Conservation (phyloP, 257 asterid genomes). For the Primulina huaijiensis region DNA sequence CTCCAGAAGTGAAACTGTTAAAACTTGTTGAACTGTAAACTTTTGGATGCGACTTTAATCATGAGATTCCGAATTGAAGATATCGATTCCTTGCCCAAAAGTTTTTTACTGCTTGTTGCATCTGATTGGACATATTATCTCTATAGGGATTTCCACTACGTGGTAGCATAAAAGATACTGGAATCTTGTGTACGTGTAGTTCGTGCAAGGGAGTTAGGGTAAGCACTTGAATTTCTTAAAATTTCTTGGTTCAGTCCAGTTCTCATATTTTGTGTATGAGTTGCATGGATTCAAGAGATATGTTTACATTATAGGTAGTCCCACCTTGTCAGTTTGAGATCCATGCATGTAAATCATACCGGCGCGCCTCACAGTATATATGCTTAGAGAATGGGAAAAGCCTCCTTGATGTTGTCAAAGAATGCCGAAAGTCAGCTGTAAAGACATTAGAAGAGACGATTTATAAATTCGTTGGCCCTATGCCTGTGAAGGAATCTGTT, state of each 20-base stretch:
- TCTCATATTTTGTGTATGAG: constrained; percentile 6
- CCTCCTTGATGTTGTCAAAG: constrained; percentile 91
- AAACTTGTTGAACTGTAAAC: neutral
- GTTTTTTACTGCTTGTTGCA: neutral
- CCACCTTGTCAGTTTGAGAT: constrained; percentile 97
- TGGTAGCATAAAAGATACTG: constrained; percentile 81
- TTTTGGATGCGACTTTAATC: neutral
- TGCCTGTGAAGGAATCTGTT: constrained; percentile 74
- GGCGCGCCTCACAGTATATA: constrained; percentile 95
- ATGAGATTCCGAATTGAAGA: neutral
- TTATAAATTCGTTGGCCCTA: constrained; percentile 73
- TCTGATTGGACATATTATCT: constrained; percentile 21
- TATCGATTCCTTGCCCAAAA: neutral
- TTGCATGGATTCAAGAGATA: constrained; percentile 13
- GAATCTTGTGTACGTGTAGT: constrained; percentile 86
- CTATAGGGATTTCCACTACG: constrained; percentile 61
- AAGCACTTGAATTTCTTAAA: constrained; percentile 27
- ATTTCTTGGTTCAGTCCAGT: constrained; percentile 18
- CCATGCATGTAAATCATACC: constrained; percentile 91
- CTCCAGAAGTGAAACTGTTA: neutral
- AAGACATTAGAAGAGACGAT: constrained; percentile 76
- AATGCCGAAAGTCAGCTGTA: constrained; percentile 72
- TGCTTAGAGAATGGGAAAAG: constrained; percentile 95
- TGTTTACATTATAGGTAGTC: constrained; percentile 50
- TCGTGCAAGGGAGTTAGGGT: constrained; percentile 76